These are phyloP conservation scores for Gleditsia sinensis DNA, from an alignment of 306 rosid genomes.

Conservation along the genomic window DNA sequence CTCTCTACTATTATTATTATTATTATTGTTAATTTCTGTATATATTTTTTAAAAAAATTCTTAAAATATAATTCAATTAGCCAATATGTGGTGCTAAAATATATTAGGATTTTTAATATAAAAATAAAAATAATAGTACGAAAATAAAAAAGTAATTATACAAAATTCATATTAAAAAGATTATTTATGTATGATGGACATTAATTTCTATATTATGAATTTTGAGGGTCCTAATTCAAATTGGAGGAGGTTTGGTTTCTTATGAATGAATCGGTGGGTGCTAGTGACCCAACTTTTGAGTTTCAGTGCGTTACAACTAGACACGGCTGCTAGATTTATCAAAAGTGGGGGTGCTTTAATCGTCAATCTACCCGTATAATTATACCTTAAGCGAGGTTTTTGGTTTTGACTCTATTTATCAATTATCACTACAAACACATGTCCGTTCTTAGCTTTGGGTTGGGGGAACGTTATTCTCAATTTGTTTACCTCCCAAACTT, in stretches of 20 bases:
- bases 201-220: too few relatives aligned
- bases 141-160: too few relatives aligned
- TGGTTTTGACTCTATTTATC: not conserved
- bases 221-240: too few relatives aligned
- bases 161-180: too few relatives aligned
- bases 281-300: not conserved
- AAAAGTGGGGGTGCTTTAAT: conserved; percentile 33
- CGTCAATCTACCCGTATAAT: conserved; percentile 23
- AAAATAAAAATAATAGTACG: too few relatives aligned
- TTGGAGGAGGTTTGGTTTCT: not conserved
- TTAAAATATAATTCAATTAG: too few relatives aligned
- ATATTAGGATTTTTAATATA: too few relatives aligned
- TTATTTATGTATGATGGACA: too few relatives aligned
- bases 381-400: not conserved
- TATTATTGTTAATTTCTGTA: too few relatives aligned
- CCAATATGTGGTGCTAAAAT: too few relatives aligned
- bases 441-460: not conserved
- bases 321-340: conserved; percentile 39
- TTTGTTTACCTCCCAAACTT: conserved; percentile 8
- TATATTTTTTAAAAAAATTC: too few relatives aligned
- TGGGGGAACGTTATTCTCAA: not conserved
- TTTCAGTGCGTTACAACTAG: conserved; percentile 55
- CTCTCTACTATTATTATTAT: not conserved
- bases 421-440: not conserved
- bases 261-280: not conserved